phyloP scores from a whole-genome alignment of 176 grass and related monocot genomes.

The Ensete ventricosum region DNA sequence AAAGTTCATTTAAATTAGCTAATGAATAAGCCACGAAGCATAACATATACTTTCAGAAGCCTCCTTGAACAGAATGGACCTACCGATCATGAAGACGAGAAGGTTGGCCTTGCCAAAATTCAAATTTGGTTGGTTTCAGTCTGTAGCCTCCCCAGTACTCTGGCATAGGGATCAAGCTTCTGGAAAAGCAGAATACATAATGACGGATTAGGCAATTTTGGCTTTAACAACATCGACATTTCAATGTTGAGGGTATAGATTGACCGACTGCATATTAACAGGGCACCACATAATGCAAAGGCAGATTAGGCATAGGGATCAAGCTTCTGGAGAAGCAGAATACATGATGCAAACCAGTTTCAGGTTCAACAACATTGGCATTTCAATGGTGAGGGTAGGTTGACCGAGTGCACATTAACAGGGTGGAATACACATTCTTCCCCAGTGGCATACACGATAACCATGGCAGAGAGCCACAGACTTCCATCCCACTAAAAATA shows the following conservation, averaged over 20 bases:
- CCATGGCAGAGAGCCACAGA: no score
- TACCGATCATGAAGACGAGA: constrained; percentile 94
- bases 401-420: no score
- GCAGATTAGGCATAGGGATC: no score
- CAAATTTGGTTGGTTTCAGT: constrained; percentile 64
- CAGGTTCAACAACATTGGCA: no score
- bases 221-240: neutral
- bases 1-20: neutral
- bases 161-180: constrained; percentile 65
- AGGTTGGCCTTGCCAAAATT: constrained; percentile 96
- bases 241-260: neutral
- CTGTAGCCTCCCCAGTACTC: constrained; percentile 85
- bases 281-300: neutral
- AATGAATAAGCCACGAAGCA: no score
- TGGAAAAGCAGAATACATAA: constrained; percentile 23
- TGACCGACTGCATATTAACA: neutral
- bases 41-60: neutral
- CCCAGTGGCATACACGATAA: no score
- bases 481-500: no score
- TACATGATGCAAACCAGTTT: no score
- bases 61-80: neutral
- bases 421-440: no score
- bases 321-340: no score
- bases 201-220: neutral
- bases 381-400: no score